Evolutionary conservation across 179 eudicot genomes (phyloP).

Genomic region (Heliamphora pulchella): DNA sequence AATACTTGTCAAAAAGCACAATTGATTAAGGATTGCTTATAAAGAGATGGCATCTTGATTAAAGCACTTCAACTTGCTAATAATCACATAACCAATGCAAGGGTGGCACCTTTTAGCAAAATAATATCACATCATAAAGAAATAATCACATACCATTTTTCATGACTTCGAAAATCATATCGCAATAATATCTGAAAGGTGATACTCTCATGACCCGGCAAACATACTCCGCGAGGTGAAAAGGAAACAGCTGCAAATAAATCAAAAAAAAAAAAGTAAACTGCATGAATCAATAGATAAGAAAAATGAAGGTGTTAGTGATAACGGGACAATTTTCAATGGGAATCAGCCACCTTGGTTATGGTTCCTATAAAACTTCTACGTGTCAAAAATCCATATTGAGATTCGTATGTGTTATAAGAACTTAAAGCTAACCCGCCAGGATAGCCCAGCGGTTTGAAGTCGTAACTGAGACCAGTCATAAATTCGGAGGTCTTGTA

Average conservation of each 20-base stretch:
- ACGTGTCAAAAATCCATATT: not conserved
- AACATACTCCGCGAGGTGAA: conserved; percentile 93
- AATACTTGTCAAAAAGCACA: not conserved
- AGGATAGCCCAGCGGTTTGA: no score
- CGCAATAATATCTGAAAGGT: conserved; percentile 94
- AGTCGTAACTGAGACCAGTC: no score
- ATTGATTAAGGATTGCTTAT: not conserved
- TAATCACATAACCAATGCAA: not conserved
- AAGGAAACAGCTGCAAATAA: conserved; percentile 83
- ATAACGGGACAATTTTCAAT: conserved; percentile 1
- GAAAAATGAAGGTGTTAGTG: not conserved
- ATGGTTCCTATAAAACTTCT: not conserved
- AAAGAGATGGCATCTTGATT: not conserved
- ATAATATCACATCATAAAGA: not conserved
- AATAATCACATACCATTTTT: conserved; percentile 62
- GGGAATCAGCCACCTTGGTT: not conserved
- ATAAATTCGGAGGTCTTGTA: no score
- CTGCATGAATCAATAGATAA: conserved; percentile 6
- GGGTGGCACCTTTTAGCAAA: conserved; percentile 6
- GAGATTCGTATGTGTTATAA: no score
- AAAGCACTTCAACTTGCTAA: not conserved
- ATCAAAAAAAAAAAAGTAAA: conserved; percentile 17
- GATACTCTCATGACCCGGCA: conserved; percentile 97
- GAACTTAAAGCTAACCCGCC: no score
- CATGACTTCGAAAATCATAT: conserved; percentile 95